Evolutionary conservation across 164 flowering plant species (phyloP), one percentile per base, ranked within the genome.

Genomic region (Umbellularia californica): DNA sequence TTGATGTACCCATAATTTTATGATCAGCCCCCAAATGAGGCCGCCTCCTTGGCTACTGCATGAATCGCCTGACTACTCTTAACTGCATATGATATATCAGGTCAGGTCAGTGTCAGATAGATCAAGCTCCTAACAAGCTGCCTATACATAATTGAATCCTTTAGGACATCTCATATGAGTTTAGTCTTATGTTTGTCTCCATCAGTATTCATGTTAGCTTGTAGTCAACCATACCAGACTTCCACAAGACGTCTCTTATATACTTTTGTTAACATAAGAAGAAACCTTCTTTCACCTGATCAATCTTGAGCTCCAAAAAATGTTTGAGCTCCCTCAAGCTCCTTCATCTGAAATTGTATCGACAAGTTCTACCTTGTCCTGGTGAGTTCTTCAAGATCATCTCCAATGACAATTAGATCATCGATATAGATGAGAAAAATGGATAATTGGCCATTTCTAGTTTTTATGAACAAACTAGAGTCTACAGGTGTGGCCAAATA

Each of bases 401-500:
- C 47, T 35, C 47, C 47, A 35, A 35, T 5, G 47, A 35, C 10
- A 35, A 35, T 35, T 35, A 7, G 10, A 35, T 35, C 47, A 35
- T 35, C 47, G 10, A 35, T 7, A 35, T 35, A 35, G 47, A 35
- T 35, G 10, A 35, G 47, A 35, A 35, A 0, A 35, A 35, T 35
- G 63, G 55, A 20, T 22, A 47, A 50, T 41, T 25, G 2, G 17
- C 55, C 51, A 35, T 70, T 70, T 47, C 25, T 41, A 24, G 20
- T 27, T 50, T 70, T 50, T 30, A 50, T 13, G 23, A 50, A 70
- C 23, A 70, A 50, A 52, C 72, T 75, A 30, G 68, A 35, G 50
- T 68, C 35, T 68, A 33, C 68, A 25, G 23, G 63, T 52, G 66
- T 41, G 10, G 52, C 77, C 28, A 6, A 58, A 35, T 69, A 75